Percentiles rank a stretch among this genome's conserved stretches.
Conservation (phyloP, 106 monocot species). For the Allium sativum region DNA sequence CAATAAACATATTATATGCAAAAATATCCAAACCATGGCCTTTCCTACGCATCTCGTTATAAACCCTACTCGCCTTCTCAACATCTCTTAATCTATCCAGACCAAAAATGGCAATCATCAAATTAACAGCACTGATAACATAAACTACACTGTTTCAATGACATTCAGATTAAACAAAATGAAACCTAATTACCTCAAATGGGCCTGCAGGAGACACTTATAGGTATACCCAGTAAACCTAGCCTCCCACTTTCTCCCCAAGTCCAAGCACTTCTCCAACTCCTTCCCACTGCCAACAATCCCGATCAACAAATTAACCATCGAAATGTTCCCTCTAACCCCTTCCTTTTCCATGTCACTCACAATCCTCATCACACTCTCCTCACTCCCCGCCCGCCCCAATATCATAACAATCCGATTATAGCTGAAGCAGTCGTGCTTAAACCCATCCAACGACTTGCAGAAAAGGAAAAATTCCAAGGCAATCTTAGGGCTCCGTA, state of each 20-base stretch:
- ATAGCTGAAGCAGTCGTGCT: conserved; percentile 86
- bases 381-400: conserved; percentile 9
- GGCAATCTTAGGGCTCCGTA: conserved; percentile 18
- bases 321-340: conserved; percentile 69
- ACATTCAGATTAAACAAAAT: no score
- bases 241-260: conserved; percentile 62
- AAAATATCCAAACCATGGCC: conserved; percentile 85
- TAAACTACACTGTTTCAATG: no score
- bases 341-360: conserved; percentile 71
- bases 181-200: conserved; percentile 29
- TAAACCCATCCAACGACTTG: conserved; percentile 43
- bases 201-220: conserved; percentile 87
- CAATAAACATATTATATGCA: conserved; percentile 89
- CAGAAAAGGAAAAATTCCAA: conserved; percentile 70
- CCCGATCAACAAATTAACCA: conserved; percentile 69
- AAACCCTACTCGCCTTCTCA: conserved; percentile 46
- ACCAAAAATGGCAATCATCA: no score
- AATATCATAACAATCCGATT: conserved; percentile 64
- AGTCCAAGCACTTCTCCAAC: no score
- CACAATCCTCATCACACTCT: conserved; percentile 25
- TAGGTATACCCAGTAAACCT: no score
- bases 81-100: conserved; percentile 22
- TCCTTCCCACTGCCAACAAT: conserved; percentile 29
- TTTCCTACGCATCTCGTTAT: conserved; percentile 68
- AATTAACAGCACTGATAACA: no score